Evolutionary conservation across 306 rosid species (phyloP).

Genomic region (Delonix regia): DNA sequence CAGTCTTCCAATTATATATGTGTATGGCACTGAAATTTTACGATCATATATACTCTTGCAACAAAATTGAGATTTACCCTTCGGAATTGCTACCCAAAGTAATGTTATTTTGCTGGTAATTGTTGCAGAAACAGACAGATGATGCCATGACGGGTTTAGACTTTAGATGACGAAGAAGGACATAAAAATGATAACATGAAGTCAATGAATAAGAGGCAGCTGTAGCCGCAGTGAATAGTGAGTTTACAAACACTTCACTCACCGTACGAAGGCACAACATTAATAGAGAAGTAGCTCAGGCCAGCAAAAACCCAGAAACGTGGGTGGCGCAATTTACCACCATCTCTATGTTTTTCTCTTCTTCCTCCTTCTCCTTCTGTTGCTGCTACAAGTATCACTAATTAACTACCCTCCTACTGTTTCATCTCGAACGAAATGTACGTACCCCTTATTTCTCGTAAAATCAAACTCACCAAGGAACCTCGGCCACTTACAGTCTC

Average conservation of each 20-base stretch:
- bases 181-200: conserved; percentile 4
- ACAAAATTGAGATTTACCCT: neutral
- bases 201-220: conserved; percentile 1
- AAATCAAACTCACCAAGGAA: conserved; percentile 38
- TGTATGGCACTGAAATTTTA: neutral
- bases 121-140: conserved; percentile 15
- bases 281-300: neutral
- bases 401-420: neutral
- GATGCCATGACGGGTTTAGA: neutral
- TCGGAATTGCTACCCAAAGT: conserved; percentile 1
- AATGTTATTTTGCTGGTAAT: conserved; percentile 1
- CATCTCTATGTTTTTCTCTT: neutral
- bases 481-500: conserved; percentile 55
- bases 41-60: neutral
- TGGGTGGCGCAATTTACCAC: neutral
- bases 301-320: conserved; percentile 3
- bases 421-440: conserved; percentile 15
- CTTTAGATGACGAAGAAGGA: neutral
- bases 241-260: conserved; percentile 24
- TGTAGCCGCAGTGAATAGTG: neutral
- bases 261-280: neutral
- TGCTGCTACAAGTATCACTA: neutral
- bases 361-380: conserved; percentile 9
- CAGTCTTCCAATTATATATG: conserved; percentile 13
- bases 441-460: neutral